Conservation (phyloP, 371 early-diverging fungal species). For the Dentiscutata heterogama region DNA sequence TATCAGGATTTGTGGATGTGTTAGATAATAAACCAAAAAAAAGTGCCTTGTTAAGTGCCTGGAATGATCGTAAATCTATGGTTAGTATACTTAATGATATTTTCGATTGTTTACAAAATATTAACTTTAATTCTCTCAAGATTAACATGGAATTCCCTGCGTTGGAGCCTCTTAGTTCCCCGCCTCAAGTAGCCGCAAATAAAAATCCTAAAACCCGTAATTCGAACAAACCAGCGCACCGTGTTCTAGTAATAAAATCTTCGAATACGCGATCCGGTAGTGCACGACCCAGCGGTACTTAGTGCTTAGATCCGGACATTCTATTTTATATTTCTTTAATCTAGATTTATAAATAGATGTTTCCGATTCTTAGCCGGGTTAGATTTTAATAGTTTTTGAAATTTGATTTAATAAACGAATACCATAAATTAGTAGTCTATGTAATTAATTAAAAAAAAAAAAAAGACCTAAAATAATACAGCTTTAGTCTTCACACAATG, state of each 20-base stretch:
- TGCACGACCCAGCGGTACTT: not conserved
- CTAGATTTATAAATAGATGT: no score
- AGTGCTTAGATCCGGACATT: not conserved
- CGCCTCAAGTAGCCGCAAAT: not conserved
- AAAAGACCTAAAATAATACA: no score
- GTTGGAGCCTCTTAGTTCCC: not conserved
- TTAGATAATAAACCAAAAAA: constrained; percentile 68
- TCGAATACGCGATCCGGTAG: constrained; percentile 7
- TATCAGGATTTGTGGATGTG: constrained; percentile 64
- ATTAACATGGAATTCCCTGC: not conserved
- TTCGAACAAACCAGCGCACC: not conserved
- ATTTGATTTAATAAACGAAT: no score
- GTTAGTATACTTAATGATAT: constrained; percentile 48
- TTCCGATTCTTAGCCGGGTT: no score
- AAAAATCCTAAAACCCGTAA: not conserved
- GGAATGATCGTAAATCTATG: constrained; percentile 75
- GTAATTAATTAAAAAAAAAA: no score
- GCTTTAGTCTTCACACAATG: no score
- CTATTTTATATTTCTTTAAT: no score
- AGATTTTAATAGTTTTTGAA: no score
- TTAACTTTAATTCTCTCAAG: not conserved
- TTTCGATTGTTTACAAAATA: no score
- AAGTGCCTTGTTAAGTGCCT: constrained; percentile 71
- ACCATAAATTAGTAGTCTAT: no score
- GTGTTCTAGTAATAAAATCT: constrained; percentile 42